Evolutionary conservation across 2,329 filamentous ascomycete genomes (phyloP), one percentile per base, ranked within the genome.

Genomic region (Daldinia sp.): DNA sequence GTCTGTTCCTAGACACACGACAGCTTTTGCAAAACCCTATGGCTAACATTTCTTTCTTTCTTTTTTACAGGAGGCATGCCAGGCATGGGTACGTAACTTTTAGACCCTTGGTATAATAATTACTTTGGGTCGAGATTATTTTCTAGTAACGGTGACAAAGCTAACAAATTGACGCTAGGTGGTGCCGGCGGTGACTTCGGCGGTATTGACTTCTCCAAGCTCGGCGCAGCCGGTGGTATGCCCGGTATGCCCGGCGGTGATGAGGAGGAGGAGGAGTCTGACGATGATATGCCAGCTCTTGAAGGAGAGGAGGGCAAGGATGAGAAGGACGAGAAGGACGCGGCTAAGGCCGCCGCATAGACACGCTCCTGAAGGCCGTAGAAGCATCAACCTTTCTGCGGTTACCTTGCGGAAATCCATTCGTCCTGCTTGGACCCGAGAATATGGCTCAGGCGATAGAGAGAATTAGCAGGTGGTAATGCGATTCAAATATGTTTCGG

Each of bases 201-300:
- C 73, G 92, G 91, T 73, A 95, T 97, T 76, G 93, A 96, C 81
- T 96, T 96, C 87, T 95, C 91, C 73, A 96, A 96, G 85, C 89
- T 96, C 66, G 90, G 89, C 67, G 89, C 84, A 67, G 87, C 83
- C 68, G 87, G 80, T 48, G 75, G 80, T 48, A 75, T 72, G 45
- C 71, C 76, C 66, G 80, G 79, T 48, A 75, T 72, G 45, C 71
- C 76, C 66, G 80, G 79, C 66, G 80, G 77, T 47, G 80, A 78
- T 41, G 82, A 78, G 27, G 86, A 83, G 23, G 82, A 83, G 19
- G 82, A 83, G 1, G 85, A 85, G 9, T 85, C 85, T 2, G 87
- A 89, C 2, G 87, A 93, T 3, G 92, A 94, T n/a, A 93, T 96
- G 88, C 93, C 93, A 60, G 87, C 87, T 70, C 87, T 96, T 50